Conservation (phyloP, 2,329 filamentous ascomycete genomes). For the Pseudocercospora fuligena region DNA sequence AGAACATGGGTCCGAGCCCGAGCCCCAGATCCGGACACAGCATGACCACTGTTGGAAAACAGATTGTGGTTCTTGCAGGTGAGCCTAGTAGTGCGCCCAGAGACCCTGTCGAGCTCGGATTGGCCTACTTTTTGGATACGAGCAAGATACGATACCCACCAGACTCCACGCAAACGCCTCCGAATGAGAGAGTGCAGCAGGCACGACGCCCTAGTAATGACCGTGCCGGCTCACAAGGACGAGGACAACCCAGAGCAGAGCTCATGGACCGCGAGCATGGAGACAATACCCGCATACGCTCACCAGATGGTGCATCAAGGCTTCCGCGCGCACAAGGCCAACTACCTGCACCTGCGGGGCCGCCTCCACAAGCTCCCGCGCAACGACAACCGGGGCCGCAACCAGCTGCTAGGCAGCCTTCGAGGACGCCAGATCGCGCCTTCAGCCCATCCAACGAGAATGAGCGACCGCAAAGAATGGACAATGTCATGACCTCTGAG, state of each 20-base stretch:
- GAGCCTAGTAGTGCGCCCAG: conserved; percentile 88
- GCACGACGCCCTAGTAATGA: conserved; percentile 41
- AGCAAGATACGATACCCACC: conserved; percentile 91
- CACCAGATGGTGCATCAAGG: conserved; percentile 28
- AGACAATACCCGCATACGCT: conserved; percentile 26
- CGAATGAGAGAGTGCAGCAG: conserved; percentile 38
- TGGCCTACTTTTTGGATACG: conserved; percentile 92
- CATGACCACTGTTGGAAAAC: conserved; percentile 94
- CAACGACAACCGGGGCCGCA: conserved; percentile 49
- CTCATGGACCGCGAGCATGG: conserved; percentile 37
- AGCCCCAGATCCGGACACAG: conserved; percentile 93
- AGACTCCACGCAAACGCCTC: conserved; percentile 55
- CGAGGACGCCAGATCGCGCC: conserved; percentile 37
- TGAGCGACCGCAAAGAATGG: conserved; percentile 35
- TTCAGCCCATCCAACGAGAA: conserved; percentile 37
- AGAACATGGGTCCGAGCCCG: conserved; percentile 97
- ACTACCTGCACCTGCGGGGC: conserved; percentile 62
- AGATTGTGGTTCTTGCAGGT: conserved; percentile 88
- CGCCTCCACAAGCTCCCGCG: conserved; percentile 67
- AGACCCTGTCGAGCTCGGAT: conserved; percentile 80
- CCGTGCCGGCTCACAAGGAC: conserved; percentile 25
- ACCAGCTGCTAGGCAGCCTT: conserved; percentile 36
- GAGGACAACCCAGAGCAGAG: conserved; percentile 31
- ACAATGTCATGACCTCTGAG: conserved; percentile 27
- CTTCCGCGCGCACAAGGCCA: conserved; percentile 55